These are phyloP conservation scores for Aphanomyces astaci DNA, from an alignment of 352 stramenopile genomes.

Conservation along the genomic window DNA sequence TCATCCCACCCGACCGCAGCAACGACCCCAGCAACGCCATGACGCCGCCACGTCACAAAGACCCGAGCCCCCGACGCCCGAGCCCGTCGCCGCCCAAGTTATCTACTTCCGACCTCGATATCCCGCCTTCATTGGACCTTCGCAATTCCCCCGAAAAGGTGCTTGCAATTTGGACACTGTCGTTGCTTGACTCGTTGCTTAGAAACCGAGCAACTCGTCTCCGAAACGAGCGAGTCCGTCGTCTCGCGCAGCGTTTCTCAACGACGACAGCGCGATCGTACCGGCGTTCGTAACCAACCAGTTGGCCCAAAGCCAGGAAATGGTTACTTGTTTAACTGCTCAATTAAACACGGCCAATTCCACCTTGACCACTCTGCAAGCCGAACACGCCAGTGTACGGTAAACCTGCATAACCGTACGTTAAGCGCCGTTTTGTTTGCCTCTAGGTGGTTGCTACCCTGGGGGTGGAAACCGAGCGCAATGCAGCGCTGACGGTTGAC, in stretches of 20 bases:
- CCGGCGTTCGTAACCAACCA: slow-evolving; percentile 15
- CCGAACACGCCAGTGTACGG: slow-evolving; percentile 6
- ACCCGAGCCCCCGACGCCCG: background rate
- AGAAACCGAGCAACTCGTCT: background rate
- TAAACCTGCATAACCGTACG: background rate
- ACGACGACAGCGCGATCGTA: slow-evolving; percentile 16
- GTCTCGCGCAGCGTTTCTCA: slow-evolving; percentile 9
- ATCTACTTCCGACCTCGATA: too few relatives aligned
- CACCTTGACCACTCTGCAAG: background rate
- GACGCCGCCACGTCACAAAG: background rate
- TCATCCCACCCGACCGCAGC: background rate
- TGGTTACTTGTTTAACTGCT: background rate
- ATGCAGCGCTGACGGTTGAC: background rate
- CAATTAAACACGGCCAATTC: slow-evolving; percentile 1
- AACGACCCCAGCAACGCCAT: background rate
- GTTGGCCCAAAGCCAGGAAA: slow-evolving; percentile 11
- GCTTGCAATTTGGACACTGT: too few relatives aligned
- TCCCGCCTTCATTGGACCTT: too few relatives aligned
- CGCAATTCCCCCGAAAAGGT: background rate
- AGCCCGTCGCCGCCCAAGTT: background rate
- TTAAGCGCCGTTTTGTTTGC: too few relatives aligned
- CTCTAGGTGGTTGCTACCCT: background rate
- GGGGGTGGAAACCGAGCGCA: background rate
- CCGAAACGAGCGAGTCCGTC: slow-evolving; percentile 7
- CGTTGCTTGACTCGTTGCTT: background rate